phyloP scores from a whole-genome alignment of 1,139 yeast genomes.

The Kodamaea ohmeri region DNA sequence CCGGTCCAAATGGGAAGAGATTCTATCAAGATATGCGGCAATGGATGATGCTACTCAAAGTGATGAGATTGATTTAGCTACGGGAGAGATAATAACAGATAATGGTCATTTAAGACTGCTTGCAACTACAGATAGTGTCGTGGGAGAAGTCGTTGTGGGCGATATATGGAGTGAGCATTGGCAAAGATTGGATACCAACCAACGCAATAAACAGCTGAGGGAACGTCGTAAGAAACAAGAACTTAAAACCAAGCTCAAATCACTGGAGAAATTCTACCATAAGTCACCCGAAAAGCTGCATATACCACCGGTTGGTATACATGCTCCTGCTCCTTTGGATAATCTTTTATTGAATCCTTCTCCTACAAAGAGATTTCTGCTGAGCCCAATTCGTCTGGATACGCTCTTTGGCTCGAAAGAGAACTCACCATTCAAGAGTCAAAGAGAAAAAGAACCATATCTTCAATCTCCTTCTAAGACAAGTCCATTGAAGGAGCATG shows the following conservation, averaged over 20 bases:
- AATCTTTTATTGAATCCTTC: constrained; percentile 28
- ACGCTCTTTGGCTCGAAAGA: constrained; percentile 9
- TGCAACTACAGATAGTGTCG: constrained; percentile 9
- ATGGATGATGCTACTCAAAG: constrained; percentile 54
- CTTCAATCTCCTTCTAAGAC: no score
- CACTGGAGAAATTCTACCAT: constrained; percentile 17
- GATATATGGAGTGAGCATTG: constrained; percentile 17
- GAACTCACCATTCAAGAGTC: constrained; percentile 1
- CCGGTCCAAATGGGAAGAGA: constrained; percentile 50
- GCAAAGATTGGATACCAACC: constrained; percentile 9
- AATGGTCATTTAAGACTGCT: constrained; percentile 61
- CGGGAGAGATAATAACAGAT: constrained; percentile 59
- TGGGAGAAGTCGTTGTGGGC: constrained; percentile 11
- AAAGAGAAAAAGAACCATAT: no score
- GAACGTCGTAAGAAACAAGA: constrained; percentile 19
- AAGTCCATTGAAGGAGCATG: constrained; percentile 1
- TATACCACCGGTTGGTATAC: no score
- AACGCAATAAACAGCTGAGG: constrained; percentile 21
- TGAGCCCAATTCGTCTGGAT: constrained; percentile 11
- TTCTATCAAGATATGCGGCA: constrained; percentile 52
- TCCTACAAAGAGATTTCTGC: constrained; percentile 23
- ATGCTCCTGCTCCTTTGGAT: constrained; percentile 10
- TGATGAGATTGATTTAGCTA: constrained; percentile 60
- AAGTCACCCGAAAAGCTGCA: neutral
- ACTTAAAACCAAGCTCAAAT: constrained; percentile 22